Evolutionary conservation across 768 basidiomycete genomes (phyloP).

Genomic region (Amanita inopinata): DNA sequence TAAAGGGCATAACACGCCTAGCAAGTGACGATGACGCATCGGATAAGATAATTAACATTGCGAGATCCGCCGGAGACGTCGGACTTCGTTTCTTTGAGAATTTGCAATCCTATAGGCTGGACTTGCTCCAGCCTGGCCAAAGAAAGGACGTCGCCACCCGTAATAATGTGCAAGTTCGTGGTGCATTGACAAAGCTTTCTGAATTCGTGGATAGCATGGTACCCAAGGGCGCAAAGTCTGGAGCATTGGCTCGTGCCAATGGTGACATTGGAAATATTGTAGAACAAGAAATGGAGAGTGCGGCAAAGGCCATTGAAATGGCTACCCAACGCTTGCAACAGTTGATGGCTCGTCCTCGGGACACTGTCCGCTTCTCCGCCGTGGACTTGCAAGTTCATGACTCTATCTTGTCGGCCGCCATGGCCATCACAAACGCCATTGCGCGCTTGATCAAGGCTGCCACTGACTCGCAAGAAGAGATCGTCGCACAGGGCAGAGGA

Average conservation of each 20-base stretch:
- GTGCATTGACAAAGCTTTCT: slow-evolving; percentile 74
- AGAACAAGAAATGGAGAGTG: slow-evolving; percentile 91
- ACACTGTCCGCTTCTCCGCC: slow-evolving; percentile 78
- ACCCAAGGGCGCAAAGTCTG: slow-evolving; percentile 71
- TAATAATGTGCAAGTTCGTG: slow-evolving; percentile 81
- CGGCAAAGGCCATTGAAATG: slow-evolving; percentile 86
- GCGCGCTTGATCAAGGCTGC: slow-evolving; percentile 92
- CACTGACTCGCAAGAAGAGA: slow-evolving; percentile 97
- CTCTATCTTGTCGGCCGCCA: slow-evolving; percentile 85
- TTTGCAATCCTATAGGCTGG: slow-evolving; percentile 90
- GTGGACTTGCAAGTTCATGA: slow-evolving; percentile 97
- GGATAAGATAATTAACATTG: slow-evolving; percentile 80
- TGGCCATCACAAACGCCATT: slow-evolving; percentile 95
- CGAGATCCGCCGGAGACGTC: slow-evolving; percentile 80
- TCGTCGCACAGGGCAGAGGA: slow-evolving; percentile 91
- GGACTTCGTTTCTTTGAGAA: slow-evolving; percentile 91
- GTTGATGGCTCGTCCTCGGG: slow-evolving; percentile 86
- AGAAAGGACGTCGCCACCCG: slow-evolving; percentile 84
- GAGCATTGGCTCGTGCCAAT: slow-evolving; percentile 62
- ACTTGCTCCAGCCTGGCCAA: slow-evolving; percentile 62
- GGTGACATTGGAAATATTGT: slow-evolving; percentile 96
- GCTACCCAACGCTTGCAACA: slow-evolving; percentile 86
- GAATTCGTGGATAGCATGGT: slow-evolving; percentile 80
- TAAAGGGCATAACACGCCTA: slow-evolving; percentile 92
- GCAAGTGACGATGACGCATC: slow-evolving; percentile 85